Conservation (phyloP, 768 basidiomycete species). For the Gymnopilus dilepis region DNA sequence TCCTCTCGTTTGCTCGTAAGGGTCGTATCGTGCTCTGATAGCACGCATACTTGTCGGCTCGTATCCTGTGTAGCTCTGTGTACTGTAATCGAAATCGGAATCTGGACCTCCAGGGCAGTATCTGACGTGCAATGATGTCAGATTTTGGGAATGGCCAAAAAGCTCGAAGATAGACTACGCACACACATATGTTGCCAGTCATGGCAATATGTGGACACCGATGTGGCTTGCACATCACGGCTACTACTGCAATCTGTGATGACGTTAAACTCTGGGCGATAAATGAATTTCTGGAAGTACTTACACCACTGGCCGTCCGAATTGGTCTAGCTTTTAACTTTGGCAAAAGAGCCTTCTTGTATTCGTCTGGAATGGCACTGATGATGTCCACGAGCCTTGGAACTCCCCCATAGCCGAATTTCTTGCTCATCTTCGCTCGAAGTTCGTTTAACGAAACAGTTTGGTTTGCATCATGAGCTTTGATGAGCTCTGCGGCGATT, state of each 20-base stretch:
- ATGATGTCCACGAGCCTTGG: conserved; percentile 97
- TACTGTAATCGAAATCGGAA: conserved; percentile 99
- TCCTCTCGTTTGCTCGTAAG: conserved; percentile 95
- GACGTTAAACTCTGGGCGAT: background rate
- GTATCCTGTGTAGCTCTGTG: conserved; percentile 94
- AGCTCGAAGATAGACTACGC: conserved; percentile 32
- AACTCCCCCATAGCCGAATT: conserved; percentile 83
- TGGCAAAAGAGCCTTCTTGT: conserved; percentile 89
- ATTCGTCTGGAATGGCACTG: conserved; percentile 97
- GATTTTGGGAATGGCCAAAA: background rate
- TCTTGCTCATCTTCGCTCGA: conserved; percentile 88
- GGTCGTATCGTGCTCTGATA: conserved; percentile 92
- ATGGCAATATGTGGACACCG: conserved; percentile 99
- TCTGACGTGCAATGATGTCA: conserved; percentile 39
- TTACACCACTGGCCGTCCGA: conserved; percentile 93
- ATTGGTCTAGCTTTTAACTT: conserved; percentile 94
- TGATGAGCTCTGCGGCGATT: conserved; percentile 93
- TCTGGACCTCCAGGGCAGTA: conserved; percentile 99
- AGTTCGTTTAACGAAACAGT: conserved; percentile 88
- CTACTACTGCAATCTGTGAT: conserved; percentile 93
- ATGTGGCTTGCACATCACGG: conserved; percentile 99
- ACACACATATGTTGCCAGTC: conserved; percentile 99
- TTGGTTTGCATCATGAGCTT: conserved; percentile 78
- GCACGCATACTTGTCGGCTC: conserved; percentile 99
- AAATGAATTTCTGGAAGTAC: conserved; percentile 26